A percentile compares a stretch with the other conserved stretches of the same genome.
Evolutionary conservation across 305 asterid genomes (phyloP).

Genomic region (Solanum hybrid): DNA sequence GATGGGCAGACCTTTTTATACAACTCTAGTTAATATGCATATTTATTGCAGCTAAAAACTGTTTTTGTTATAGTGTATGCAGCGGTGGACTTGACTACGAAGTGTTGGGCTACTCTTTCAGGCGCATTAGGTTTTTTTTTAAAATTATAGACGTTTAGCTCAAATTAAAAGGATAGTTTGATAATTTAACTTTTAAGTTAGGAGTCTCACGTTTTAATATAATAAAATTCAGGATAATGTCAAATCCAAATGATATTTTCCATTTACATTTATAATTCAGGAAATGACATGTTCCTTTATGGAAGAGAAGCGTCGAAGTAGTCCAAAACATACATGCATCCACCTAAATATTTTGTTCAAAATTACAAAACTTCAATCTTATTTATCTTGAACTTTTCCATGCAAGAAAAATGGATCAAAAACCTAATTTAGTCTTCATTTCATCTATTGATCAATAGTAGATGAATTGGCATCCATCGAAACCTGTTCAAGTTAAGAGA

Average conservation of each 20-base stretch:
- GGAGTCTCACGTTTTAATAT: not conserved
- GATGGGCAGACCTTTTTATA: not conserved
- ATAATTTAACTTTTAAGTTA: not conserved
- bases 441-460: conserved; percentile 25
- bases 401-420: not conserved
- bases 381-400: not conserved
- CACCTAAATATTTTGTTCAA: not conserved
- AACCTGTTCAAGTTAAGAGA: conserved; percentile 35
- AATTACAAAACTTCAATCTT: not conserved
- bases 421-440: not conserved
- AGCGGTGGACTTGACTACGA: not conserved
- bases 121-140: not conserved
- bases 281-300: not conserved
- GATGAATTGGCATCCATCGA: conserved; percentile 61
- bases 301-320: not conserved
- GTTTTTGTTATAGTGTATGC: too few relatives aligned
- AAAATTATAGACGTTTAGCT: too few relatives aligned
- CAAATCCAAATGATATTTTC: not conserved
- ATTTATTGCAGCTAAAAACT: too few relatives aligned
- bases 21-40: not conserved
- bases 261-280: not conserved
- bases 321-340: not conserved
- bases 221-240: not conserved
- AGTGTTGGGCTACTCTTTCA: not conserved
- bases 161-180: not conserved